Percentiles rank a stretch among this genome's conserved stretches.
Evolutionary conservation across 306 rosid genomes (phyloP).

Genomic region (Castanea crenata): DNA sequence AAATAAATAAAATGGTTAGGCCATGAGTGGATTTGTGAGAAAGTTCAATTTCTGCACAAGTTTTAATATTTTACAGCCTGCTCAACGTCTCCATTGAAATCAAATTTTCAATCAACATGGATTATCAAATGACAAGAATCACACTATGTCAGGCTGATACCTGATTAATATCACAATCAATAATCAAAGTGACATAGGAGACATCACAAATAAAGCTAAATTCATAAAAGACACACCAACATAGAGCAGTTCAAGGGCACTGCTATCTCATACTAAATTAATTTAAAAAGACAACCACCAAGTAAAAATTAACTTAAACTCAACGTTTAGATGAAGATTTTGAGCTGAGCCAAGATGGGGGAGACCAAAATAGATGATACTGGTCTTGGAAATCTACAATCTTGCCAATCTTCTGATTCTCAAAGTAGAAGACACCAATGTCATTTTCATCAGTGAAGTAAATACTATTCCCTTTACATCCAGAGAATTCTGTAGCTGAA

Average conservation of each 20-base stretch:
- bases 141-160: no score
- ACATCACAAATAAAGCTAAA: not conserved
- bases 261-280: not conserved
- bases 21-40: no score
- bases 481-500: slow-evolving; percentile 22
- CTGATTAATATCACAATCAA: no score
- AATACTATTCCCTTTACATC: slow-evolving; percentile 29
- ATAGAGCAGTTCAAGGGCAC: not conserved
- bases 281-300: not conserved
- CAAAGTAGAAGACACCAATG: slow-evolving; percentile 17
- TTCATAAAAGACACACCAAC: not conserved
- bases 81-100: no score
- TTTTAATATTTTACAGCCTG: no score
- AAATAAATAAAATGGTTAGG: no score
- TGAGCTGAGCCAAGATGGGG: slow-evolving; percentile 6
- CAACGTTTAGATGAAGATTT: not conserved
- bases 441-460: slow-evolving; percentile 1
- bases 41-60: no score
- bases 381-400: not conserved
- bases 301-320: not conserved
- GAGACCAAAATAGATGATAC: slow-evolving; percentile 19
- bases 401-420: not conserved
- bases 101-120: no score
- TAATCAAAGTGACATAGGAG: not conserved
- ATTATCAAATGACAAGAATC: no score